These are phyloP conservation scores for Populus hybrid DNA, from an alignment of 441 rosid species.

Conservation along the genomic window DNA sequence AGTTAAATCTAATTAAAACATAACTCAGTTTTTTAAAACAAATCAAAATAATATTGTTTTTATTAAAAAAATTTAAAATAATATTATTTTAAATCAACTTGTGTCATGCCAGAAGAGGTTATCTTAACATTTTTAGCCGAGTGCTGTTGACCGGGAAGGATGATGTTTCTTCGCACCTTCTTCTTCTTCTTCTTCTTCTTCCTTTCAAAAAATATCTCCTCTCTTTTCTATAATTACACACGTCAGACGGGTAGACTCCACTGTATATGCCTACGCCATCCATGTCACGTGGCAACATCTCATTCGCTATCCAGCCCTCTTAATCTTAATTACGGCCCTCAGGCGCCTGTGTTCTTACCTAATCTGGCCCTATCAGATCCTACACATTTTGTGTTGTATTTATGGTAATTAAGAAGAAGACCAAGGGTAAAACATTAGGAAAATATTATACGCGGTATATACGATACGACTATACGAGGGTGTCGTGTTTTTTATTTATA, in stretches of 20 bases:
- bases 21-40: too few relatives aligned
- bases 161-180: neutral
- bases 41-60: too few relatives aligned
- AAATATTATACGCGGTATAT: slow-evolving; percentile 8
- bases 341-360: neutral
- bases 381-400: neutral
- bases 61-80: too few relatives aligned
- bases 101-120: too few relatives aligned
- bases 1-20: too few relatives aligned
- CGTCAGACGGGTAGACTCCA: neutral
- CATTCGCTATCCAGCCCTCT: neutral
- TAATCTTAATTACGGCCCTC: neutral
- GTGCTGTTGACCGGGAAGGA: neutral
- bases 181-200: neutral
- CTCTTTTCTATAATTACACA: neutral
- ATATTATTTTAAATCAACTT: too few relatives aligned
- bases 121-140: too few relatives aligned
- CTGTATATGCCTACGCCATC: neutral
- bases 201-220: neutral
- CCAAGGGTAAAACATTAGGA: neutral
- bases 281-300: neutral
- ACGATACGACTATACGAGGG: neutral
- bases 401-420: neutral
- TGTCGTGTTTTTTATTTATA: too few relatives aligned
- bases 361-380: neutral